These are phyloP conservation scores for cucumber (Cucumis sativus) DNA, from an alignment of 306 rosid species.

Conservation along the genomic window DNA sequence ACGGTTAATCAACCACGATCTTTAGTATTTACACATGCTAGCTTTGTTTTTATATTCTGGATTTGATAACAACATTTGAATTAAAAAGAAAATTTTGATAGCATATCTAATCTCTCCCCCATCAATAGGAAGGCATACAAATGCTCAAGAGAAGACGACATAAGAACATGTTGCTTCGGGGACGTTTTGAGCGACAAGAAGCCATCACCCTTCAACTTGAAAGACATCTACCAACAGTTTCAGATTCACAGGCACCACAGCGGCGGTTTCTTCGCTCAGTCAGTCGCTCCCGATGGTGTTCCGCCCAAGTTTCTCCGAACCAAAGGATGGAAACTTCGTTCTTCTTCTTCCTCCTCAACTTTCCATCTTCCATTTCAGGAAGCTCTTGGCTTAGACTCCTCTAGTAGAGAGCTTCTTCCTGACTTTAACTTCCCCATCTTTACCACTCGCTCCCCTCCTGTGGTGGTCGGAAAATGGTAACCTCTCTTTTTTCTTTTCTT, in stretches of 20 bases:
- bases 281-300: slow-evolving; percentile 64
- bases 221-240: slow-evolving; percentile 59
- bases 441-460: slow-evolving; percentile 31
- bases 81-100: no score
- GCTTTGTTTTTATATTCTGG: no score
- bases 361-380: slow-evolving; percentile 12
- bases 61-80: no score
- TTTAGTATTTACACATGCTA: no score
- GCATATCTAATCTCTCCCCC: neutral
- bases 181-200: slow-evolving; percentile 45
- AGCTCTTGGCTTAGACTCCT: slow-evolving; percentile 50
- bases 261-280: slow-evolving; percentile 59
- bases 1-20: no score
- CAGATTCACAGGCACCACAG: slow-evolving; percentile 49
- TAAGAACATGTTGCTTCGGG: slow-evolving; percentile 47
- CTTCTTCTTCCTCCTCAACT: neutral
- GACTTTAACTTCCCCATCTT: slow-evolving; percentile 44
- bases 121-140: slow-evolving; percentile 53
- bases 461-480: slow-evolving; percentile 58
- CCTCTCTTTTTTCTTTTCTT: neutral
- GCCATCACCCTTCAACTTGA: slow-evolving; percentile 46
- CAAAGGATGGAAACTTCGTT: slow-evolving; percentile 57
- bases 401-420: slow-evolving; percentile 40
- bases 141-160: slow-evolving; percentile 57
- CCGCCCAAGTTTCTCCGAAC: slow-evolving; percentile 58